A percentile compares a stretch with the other conserved stretches of the same genome.
These are phyloP conservation scores for Hypoxylon sp. DNA, from an alignment of 2,329 filamentous ascomycete species.

Conservation along the genomic window DNA sequence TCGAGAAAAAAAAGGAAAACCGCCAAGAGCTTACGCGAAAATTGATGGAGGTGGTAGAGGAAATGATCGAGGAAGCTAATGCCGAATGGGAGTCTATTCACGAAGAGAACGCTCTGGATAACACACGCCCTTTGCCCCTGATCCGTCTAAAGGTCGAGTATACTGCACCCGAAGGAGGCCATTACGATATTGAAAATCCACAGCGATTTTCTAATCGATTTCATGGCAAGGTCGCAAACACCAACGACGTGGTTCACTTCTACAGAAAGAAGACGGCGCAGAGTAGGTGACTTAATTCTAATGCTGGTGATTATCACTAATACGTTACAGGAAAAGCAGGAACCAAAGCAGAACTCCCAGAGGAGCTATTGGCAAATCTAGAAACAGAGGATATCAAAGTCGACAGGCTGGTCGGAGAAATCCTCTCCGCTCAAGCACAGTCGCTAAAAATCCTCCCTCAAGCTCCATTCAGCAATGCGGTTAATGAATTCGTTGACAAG, in stretches of 20 bases:
- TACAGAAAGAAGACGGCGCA: slow-evolving; percentile 85
- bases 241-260: slow-evolving; percentile 93
- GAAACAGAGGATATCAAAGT: slow-evolving; percentile 85
- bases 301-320: slow-evolving; percentile 34
- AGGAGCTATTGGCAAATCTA: slow-evolving; percentile 74
- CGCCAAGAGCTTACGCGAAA: slow-evolving; percentile 83
- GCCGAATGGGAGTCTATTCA: slow-evolving; percentile 86
- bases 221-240: slow-evolving; percentile 90
- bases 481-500: slow-evolving; percentile 93
- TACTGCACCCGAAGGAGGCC: slow-evolving; percentile 84
- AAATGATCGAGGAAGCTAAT: slow-evolving; percentile 89
- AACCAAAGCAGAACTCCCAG: slow-evolving; percentile 70
- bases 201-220: slow-evolving; percentile 97
- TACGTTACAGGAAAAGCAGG: slow-evolving; percentile 56
- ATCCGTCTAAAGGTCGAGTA: slow-evolving; percentile 94
- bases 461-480: slow-evolving; percentile 92
- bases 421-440: slow-evolving; percentile 87
- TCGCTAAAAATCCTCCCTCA: slow-evolving; percentile 94
- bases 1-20: slow-evolving; percentile 88
- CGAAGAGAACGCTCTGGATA: slow-evolving; percentile 71
- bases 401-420: slow-evolving; percentile 89
- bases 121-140: slow-evolving; percentile 81
- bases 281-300: slow-evolving; percentile 56
- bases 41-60: slow-evolving; percentile 83
- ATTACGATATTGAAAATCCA: slow-evolving; percentile 93